phyloP scores from a whole-genome alignment of 495 filamentous ascomycete genomes.

The Penicillium salamii region DNA sequence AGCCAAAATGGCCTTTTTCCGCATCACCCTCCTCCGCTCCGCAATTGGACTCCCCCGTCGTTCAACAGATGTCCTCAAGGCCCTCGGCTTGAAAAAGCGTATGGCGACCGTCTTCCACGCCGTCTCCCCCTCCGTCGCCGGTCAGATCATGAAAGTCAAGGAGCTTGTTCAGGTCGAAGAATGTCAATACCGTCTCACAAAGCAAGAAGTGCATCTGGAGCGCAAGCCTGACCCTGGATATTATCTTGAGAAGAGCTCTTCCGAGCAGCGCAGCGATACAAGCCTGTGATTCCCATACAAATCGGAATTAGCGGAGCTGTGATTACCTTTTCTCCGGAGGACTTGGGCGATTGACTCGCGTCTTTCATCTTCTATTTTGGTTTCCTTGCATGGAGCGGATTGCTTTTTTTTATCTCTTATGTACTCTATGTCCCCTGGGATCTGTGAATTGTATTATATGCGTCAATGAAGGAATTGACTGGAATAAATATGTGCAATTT shows the following conservation, averaged over 20 bases:
- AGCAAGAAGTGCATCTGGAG: constrained; percentile 68
- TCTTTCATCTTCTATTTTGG: constrained; percentile 14
- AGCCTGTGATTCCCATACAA: constrained; percentile 9
- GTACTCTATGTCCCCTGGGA: constrained; percentile 21
- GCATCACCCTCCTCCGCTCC: constrained; percentile 89
- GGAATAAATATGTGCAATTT: constrained; percentile 24
- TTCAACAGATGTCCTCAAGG: constrained; percentile 77
- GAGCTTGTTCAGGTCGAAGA: constrained; percentile 87
- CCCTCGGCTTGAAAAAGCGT: constrained; percentile 85
- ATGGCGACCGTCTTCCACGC: constrained; percentile 90
- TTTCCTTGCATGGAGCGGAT: constrained; percentile 43
- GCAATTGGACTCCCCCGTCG: constrained; percentile 87
- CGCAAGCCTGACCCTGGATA: constrained; percentile 82
- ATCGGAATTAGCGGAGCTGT: not conserved
- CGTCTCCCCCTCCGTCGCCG: constrained; percentile 77
- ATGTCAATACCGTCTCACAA: constrained; percentile 67
- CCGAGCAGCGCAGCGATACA: constrained; percentile 29
- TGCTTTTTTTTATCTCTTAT: constrained; percentile 30
- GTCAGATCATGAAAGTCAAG: constrained; percentile 97
- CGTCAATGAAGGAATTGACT: constrained; percentile 2
- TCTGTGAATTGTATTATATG: constrained; percentile 35
- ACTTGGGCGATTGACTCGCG: not conserved
- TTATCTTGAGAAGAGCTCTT: constrained; percentile 67
- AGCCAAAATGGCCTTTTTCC: constrained; percentile 80
- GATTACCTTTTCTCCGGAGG: not conserved